Percentiles rank a stretch among this genome's conserved stretches.
phyloP scores from a whole-genome alignment of 345 rosid species.

The Boechera retrofracta region DNA sequence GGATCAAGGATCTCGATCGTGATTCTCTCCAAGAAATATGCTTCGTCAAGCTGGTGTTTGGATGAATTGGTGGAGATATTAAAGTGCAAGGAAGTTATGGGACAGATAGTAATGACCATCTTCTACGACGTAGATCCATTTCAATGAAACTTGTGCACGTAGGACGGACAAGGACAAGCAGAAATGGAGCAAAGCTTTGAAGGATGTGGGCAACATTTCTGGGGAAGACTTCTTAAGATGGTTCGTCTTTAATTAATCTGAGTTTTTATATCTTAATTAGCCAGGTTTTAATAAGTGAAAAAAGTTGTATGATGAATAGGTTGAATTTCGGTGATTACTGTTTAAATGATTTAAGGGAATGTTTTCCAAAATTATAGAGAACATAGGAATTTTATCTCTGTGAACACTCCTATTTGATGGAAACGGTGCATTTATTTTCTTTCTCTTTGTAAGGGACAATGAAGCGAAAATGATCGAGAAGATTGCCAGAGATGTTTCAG shows the following conservation, averaged over 20 bases:
- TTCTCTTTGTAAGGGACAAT: not conserved
- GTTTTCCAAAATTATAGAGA: too few relatives aligned
- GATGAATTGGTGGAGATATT: constrained; percentile 12
- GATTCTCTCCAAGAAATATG: constrained; percentile 19
- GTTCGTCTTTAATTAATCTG: not conserved
- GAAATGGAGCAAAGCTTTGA: constrained; percentile 18
- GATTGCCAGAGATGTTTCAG: not conserved
- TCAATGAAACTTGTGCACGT: not conserved
- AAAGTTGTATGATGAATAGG: too few relatives aligned
- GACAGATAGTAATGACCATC: constrained; percentile 15
- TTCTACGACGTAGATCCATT: constrained; percentile 12
- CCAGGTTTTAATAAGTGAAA: too few relatives aligned
- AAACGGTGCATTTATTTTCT: not conserved
- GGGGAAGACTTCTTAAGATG: not conserved
- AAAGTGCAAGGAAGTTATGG: not conserved
- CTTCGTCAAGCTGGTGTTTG: constrained; percentile 33
- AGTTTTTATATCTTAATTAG: too few relatives aligned
- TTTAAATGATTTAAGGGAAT: too few relatives aligned
- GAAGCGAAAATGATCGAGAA: not conserved
- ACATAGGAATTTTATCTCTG: not conserved
- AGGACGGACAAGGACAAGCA: not conserved
- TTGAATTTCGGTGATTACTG: too few relatives aligned
- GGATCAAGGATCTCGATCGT: constrained; percentile 7
- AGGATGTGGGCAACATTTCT: not conserved
- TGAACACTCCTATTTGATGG: not conserved